Base-by-base conservation (phyloP, 2,329 filamentous ascomycete species). In the Trichoderma simmonsii region DNA sequence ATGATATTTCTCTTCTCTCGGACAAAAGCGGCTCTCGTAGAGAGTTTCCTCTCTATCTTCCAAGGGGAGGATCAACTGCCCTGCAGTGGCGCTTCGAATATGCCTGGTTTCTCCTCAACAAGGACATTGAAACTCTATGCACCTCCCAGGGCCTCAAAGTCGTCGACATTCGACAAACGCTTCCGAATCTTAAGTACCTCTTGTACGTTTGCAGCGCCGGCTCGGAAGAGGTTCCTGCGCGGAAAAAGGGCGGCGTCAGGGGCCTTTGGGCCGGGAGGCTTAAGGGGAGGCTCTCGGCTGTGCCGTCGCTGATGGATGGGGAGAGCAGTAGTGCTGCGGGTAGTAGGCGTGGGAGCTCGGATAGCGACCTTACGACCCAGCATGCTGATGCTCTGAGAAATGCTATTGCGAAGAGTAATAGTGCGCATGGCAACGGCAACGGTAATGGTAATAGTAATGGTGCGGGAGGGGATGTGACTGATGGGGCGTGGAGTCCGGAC, bases 21-120 rank as follows among this genome's bases (percentile, higher is more conserved):
- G 84, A 86, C 32, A 81, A 88, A n/a, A 77, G 77, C 1, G 72
- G 79, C 7, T 82, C 88, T 70, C 87, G 90, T 60, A 86, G 91
- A 68, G 90, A 90, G 6, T 99, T 97, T 77, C 96, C 96, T 0
- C 86, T 99, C 0, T 95, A 95, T 81, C 79, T 89, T 0, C 86
- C 86, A 0, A 82, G 87, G 2, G 87, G 88, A 18, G 88, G 87
- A 81, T 92, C 83, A n/a, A 87, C 78, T 0, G 87, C 89, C 3
- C 89, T 94, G 0, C 90, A 94, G 60, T 98, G 95, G 83, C 91
- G 95, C 3, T 98, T 98, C 81, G 95, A 98, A 77, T 99, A 98
- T 80, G 96, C 87, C 12, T 96, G 97, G 79, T 99, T 98, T 77
- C 84, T 98, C n/a, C 87, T 99, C 15, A 98, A 98, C 83, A 98